A percentile compares a stretch with the other conserved stretches of the same genome.
phyloP scores from a whole-genome alignment of 2,329 filamentous ascomycete genomes.

The Sclerotinia subarctica region DNA sequence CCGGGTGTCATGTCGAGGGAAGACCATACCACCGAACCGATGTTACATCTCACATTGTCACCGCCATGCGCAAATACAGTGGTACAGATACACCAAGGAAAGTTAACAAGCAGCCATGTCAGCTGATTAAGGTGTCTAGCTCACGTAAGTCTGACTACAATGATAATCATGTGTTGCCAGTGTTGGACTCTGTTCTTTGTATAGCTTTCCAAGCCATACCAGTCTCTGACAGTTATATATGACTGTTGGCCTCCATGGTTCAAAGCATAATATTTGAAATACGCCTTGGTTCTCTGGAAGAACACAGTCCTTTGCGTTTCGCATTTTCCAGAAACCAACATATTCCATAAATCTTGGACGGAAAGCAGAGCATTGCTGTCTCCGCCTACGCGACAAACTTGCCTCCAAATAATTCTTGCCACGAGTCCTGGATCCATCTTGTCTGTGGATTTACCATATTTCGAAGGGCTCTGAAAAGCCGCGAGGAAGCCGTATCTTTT shows the following conservation, averaged over 20 bases:
- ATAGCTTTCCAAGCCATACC: not conserved
- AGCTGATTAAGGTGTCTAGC: not conserved
- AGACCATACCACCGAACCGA: not conserved
- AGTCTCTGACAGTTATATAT: not conserved
- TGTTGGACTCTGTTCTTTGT: not conserved
- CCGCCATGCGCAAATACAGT: conserved; percentile 7
- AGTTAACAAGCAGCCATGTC: not conserved
- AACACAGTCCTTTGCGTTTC: not conserved
- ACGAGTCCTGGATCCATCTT: too few species aligned
- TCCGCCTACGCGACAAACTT: not conserved
- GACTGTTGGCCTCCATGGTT: not conserved
- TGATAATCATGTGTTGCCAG: not conserved
- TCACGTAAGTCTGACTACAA: not conserved
- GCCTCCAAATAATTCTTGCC: not conserved
- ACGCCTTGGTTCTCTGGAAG: not conserved
- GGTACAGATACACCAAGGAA: not conserved
- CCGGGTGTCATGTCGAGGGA: not conserved
- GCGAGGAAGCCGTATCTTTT: not conserved
- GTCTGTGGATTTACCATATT: not conserved
- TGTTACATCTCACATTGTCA: not conserved
- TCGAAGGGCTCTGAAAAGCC: not conserved
- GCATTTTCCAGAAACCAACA: not conserved
- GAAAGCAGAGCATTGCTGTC: not conserved
- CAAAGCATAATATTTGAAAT: not conserved
- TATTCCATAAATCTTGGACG: not conserved